Conservation (phyloP, 2,329 filamentous ascomycete genomes). For the Fusarium illudens region DNA sequence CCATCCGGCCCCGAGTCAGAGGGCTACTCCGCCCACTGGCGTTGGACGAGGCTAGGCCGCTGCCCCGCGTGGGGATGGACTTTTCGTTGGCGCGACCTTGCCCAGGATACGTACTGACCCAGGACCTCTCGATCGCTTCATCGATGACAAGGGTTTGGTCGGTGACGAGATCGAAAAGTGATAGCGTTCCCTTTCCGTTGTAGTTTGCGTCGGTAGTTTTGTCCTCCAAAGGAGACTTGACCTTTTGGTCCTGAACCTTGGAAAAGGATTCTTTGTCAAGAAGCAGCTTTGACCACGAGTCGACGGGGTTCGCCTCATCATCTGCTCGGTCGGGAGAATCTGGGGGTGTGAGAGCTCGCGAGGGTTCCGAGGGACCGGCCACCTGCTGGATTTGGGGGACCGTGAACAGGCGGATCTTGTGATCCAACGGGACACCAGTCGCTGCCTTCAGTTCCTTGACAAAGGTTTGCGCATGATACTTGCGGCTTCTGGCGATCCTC, state of each 20-base stretch:
- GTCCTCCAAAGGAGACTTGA: constrained; percentile 57
- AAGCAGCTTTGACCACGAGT: constrained; percentile 54
- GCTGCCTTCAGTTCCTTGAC: constrained; percentile 76
- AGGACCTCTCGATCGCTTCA: constrained; percentile 71
- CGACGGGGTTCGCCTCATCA: constrained; percentile 35
- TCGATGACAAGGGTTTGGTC: constrained; percentile 85
- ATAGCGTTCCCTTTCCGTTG: constrained; percentile 76
- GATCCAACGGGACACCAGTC: constrained; percentile 71
- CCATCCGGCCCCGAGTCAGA: constrained; percentile 75
- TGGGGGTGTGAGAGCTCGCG: constrained; percentile 50
- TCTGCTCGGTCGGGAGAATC: constrained; percentile 49
- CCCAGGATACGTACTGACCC: constrained; percentile 61
- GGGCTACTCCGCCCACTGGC: constrained; percentile 75
- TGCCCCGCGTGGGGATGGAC: constrained; percentile 46
- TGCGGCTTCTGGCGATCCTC: constrained; percentile 75
- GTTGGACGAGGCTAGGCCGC: constrained; percentile 40
- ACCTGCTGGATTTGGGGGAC: constrained; percentile 58
- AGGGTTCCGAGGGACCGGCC: constrained; percentile 45
- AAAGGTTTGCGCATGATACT: constrained; percentile 76
- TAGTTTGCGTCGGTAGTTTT: constrained; percentile 77
- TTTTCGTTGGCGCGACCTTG: constrained; percentile 48
- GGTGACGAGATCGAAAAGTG: constrained; percentile 71
- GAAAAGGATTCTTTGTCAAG: constrained; percentile 64
- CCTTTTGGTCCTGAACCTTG: constrained; percentile 41
- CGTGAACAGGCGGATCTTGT: constrained; percentile 81